Evolutionary conservation across 495 filamentous ascomycete genomes (phyloP).

Genomic region (Trichocladium uniseriatum): DNA sequence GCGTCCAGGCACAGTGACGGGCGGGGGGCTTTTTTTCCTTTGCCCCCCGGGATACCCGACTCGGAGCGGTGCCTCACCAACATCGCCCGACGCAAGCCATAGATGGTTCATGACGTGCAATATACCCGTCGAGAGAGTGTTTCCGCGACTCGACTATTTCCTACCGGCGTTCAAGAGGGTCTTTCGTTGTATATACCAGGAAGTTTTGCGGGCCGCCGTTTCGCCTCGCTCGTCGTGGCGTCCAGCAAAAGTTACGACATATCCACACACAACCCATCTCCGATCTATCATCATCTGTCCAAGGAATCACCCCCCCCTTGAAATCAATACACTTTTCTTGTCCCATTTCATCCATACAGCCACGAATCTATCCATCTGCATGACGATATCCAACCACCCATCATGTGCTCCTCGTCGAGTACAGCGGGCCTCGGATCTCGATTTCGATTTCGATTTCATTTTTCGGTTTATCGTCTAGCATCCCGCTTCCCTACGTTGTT

Average conservation of each 20-base stretch:
- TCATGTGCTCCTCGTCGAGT: slow-evolving; percentile 34
- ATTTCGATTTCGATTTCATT: slow-evolving; percentile 30
- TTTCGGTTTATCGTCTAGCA: slow-evolving; percentile 13
- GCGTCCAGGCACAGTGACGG: slow-evolving; percentile 20
- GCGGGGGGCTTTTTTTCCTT: background rate
- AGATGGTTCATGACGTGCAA: slow-evolving; percentile 23
- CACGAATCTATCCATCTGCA: slow-evolving; percentile 37
- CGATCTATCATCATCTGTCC: slow-evolving; percentile 17
- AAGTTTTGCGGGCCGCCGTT: slow-evolving; percentile 7
- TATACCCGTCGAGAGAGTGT: slow-evolving; percentile 20
- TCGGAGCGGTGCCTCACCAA: background rate
- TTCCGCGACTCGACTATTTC: slow-evolving; percentile 15
- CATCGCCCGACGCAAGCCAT: slow-evolving; percentile 9
- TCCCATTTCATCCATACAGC: slow-evolving; percentile 38
- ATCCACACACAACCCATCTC: slow-evolving; percentile 12
- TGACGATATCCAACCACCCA: slow-evolving; percentile 37
- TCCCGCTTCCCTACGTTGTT: slow-evolving; percentile 12
- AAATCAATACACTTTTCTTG: slow-evolving; percentile 22
- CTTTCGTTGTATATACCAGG: slow-evolving; percentile 28
- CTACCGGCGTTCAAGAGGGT: slow-evolving; percentile 20
- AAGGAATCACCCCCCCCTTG: slow-evolving; percentile 15
- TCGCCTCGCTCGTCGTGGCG: background rate
- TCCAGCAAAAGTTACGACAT: slow-evolving; percentile 12
- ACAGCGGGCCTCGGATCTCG: background rate
- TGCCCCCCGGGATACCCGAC: background rate